Evolutionary conservation across 192 early-diverging fungal genomes (phyloP).

Genomic region (Phycomyces nitens): DNA sequence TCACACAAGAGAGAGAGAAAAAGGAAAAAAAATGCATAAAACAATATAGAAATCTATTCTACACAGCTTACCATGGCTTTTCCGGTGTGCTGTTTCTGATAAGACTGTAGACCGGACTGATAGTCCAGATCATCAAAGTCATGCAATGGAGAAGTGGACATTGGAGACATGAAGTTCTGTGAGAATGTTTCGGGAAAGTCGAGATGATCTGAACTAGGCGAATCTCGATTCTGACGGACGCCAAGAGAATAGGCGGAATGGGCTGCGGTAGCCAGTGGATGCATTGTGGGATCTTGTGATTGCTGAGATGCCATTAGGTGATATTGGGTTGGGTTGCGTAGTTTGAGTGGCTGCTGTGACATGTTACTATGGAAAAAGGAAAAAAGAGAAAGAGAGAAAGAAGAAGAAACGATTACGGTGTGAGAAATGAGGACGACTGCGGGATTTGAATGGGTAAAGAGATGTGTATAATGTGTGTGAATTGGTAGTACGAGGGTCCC

Average conservation of each 20-base stretch:
- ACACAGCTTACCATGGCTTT: not conserved
- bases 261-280: constrained; percentile 3
- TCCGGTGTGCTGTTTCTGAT: not conserved
- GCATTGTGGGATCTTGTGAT: not conserved
- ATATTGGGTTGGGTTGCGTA: constrained; percentile 28
- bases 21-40: too few species aligned
- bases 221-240: constrained; percentile 8
- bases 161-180: not conserved
- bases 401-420: not conserved
- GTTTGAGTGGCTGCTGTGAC: constrained; percentile 14
- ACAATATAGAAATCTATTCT: not conserved
- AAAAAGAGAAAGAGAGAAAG: not conserved
- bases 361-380: too few species aligned
- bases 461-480: not conserved
- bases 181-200: constrained; percentile 2
- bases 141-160: not conserved
- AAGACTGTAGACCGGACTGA: not conserved
- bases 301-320: constrained; percentile 16
- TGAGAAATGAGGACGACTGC: not conserved
- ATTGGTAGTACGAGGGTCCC: too few species aligned
- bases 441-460: not conserved
- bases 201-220: constrained; percentile 1
- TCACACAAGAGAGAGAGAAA: not conserved
- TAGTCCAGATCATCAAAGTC: constrained; percentile 20
- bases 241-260: constrained; percentile 1